A percentile compares a stretch with the other conserved stretches of the same genome.
Evolutionary conservation across 1,139 yeast species (phyloP).

Genomic region (Debaryomyces psychrophilus): DNA sequence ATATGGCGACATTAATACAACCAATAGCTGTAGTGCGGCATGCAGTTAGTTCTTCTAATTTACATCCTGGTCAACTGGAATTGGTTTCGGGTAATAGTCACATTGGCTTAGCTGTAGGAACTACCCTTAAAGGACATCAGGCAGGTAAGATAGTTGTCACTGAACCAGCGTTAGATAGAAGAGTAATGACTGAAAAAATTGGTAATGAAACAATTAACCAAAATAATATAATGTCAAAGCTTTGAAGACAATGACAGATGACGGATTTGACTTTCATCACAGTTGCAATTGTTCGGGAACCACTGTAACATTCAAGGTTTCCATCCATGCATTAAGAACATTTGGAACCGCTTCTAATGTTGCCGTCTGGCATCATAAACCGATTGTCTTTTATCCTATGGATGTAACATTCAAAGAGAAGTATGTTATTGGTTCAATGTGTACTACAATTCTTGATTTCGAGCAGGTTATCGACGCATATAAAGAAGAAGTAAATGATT

Average conservation of each 20-base stretch:
- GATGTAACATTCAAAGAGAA: slow-evolving; percentile 47
- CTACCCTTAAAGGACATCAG: slow-evolving; percentile 59
- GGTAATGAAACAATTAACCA: slow-evolving; percentile 56
- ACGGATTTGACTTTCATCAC: slow-evolving; percentile 57
- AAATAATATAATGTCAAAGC: slow-evolving; percentile 31
- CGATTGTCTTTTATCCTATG: slow-evolving; percentile 48
- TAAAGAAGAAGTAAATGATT: slow-evolving; percentile 40
- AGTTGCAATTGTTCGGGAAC: slow-evolving; percentile 67
- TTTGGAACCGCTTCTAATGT: slow-evolving; percentile 68
- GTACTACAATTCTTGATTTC: slow-evolving; percentile 50
- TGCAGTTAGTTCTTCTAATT: slow-evolving; percentile 50
- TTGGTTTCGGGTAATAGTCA: slow-evolving; percentile 66
- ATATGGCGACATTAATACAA: slow-evolving; percentile 58
- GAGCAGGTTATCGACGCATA: slow-evolving; percentile 50
- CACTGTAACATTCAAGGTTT: slow-evolving; percentile 54
- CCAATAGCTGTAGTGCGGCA: slow-evolving; percentile 65
- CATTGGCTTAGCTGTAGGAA: slow-evolving; percentile 58
- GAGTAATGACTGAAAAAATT: slow-evolving; percentile 53
- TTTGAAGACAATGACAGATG: slow-evolving; percentile 43
- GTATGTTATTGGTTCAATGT: slow-evolving; percentile 50
- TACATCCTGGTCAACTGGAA: slow-evolving; percentile 50
- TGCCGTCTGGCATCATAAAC: slow-evolving; percentile 53
- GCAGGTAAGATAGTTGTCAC: slow-evolving; percentile 58
- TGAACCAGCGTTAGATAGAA: slow-evolving; percentile 60
- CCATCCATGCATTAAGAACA: slow-evolving; percentile 55